Percentiles rank a stretch among this genome's conserved stretches.
Evolutionary conservation across 2,329 filamentous ascomycete genomes (phyloP).

Genomic region (Ascochyta koolunga): DNA sequence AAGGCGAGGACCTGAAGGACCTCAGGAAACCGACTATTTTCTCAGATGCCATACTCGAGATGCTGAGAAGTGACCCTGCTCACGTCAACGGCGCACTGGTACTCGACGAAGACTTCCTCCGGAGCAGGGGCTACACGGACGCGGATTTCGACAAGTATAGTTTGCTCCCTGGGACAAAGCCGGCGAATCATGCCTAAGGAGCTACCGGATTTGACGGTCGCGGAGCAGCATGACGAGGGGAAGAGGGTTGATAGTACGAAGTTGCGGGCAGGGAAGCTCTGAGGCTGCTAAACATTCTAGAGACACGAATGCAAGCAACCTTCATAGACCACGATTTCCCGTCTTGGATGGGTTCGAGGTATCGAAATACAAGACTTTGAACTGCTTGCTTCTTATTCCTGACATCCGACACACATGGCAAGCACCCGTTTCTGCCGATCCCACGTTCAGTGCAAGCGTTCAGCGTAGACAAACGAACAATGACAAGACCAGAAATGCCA

Average conservation of each 20-base stretch:
- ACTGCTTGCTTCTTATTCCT: too few species aligned
- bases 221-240: slow-evolving; percentile 82
- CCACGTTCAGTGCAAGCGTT: too few species aligned
- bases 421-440: too few species aligned
- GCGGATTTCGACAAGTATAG: slow-evolving; percentile 76
- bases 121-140: slow-evolving; percentile 62
- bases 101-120: slow-evolving; percentile 82
- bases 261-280: slow-evolving; percentile 28
- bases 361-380: too few species aligned
- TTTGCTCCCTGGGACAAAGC: slow-evolving; percentile 66
- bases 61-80: slow-evolving; percentile 65
- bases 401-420: too few species aligned
- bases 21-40: slow-evolving; percentile 75
- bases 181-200: slow-evolving; percentile 79
- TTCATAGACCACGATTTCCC: not conserved
- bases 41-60: slow-evolving; percentile 77
- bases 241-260: slow-evolving; percentile 68
- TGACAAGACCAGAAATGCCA: too few species aligned
- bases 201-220: slow-evolving; percentile 73
- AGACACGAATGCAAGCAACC: not conserved
- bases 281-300: not conserved
- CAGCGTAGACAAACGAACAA: too few species aligned
- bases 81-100: slow-evolving; percentile 73
- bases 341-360: not conserved
- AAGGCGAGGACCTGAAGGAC: slow-evolving; percentile 57